Evolutionary conservation across 176 grass and related monocot genomes (phyloP).

Genomic region (Miscanthus lutarioriparius): DNA sequence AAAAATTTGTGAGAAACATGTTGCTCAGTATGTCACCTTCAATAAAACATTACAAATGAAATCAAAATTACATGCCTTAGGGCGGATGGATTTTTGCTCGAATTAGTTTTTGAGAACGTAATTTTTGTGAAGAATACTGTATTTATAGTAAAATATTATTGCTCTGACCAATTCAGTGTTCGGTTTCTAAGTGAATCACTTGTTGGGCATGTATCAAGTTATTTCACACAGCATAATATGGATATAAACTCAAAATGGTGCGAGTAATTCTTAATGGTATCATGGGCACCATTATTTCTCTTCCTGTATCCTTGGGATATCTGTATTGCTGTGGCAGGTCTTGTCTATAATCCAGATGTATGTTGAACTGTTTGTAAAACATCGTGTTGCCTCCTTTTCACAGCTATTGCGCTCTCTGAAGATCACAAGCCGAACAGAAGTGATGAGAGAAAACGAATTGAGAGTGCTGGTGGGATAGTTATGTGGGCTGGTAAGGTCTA

Average conservation of each 20-base stretch:
- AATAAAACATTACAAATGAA: not conserved
- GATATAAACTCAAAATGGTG: not conserved
- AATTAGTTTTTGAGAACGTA: not conserved
- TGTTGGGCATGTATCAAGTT: not conserved
- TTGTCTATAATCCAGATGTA: conserved; percentile 23
- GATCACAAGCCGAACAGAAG: conserved; percentile 99
- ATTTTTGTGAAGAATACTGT: not conserved
- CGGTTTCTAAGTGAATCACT: not conserved
- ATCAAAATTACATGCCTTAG: conserved; percentile 1
- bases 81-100: not conserved
- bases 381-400: conserved; percentile 13
- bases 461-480: conserved; percentile 86
- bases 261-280: not conserved
- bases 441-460: conserved; percentile 88
- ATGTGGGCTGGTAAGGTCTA: conserved; percentile 85
- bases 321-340: not conserved
- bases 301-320: not conserved
- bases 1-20: not conserved
- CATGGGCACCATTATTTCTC: not conserved
- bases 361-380: conserved; percentile 32
- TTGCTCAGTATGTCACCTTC: conserved; percentile 4
- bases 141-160: not conserved
- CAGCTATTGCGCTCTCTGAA: conserved; percentile 91
- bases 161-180: not conserved
- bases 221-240: conserved; percentile 2